Evolutionary conservation across 2,329 filamentous ascomycete species (phyloP), one percentile per base, ranked within the genome.

Genomic region (Bertia moriformis): DNA sequence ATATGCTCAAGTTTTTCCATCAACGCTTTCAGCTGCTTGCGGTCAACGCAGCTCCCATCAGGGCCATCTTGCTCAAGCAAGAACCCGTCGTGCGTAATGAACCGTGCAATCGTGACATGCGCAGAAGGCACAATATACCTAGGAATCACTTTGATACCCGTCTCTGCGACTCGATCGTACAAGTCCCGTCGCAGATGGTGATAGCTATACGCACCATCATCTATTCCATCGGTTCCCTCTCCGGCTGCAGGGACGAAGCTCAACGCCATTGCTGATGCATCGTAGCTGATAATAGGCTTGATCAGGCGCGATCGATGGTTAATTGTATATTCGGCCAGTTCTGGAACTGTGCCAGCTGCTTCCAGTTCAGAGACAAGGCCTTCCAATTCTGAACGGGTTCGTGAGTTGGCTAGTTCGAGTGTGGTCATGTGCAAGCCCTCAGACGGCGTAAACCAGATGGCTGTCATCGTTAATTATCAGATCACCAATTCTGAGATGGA

Each of bases 61-160:
- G 10, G 12, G 10, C 10, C 15, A 7, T 7, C 12, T 18, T 35
- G 12, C 32, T 35, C 10, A 12, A 35, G 32, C 32, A 7, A 18
- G 15, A 17, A 29, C n/a, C 24, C 24, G n/a, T 29, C 24, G n/a
- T 29, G 32, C 10, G 32, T 12, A 18, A 17, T 35, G 32, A 35
- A 35, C 10, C 32, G 12, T 15, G 32, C 32, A 17, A 35, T 35
- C 15, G 32, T 35, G 32, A 35, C 15, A 35, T 35, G 32, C 32
- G 32, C 32, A 7, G 32, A 35, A 7, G 32, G 32, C 15, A 35
- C 32, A 7, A 12, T 13, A 18, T 35, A 35, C 15, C 32, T 10
- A 17, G 32, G 15, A 7, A 7, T 17, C 10, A 35, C 7, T 17
- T 35, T 7, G 7, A 10, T 12, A 7, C 32, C 32, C 10, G 32